Evolutionary conservation across 352 stramenopile genomes (phyloP).

Genomic region (Peronosclerospora sorghi): DNA sequence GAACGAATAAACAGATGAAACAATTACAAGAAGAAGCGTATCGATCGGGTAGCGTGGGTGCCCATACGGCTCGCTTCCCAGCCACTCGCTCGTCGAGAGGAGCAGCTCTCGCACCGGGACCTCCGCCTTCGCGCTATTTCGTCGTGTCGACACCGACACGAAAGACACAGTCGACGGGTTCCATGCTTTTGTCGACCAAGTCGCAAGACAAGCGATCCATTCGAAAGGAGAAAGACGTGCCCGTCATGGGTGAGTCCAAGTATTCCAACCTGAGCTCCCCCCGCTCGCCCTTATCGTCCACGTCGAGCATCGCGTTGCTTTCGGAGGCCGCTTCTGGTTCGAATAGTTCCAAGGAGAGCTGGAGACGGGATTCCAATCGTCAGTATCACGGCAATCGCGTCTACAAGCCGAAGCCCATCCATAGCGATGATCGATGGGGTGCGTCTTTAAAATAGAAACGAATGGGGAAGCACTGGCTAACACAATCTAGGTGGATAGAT

Average conservation of each 20-base stretch:
- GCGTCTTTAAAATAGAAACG: slow-evolving; percentile 22
- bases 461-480: slow-evolving; percentile 6
- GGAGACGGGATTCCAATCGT: slow-evolving; percentile 17
- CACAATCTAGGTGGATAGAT: background rate
- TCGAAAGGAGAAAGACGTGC: slow-evolving; percentile 13
- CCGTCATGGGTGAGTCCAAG: slow-evolving; percentile 19
- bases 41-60: slow-evolving; percentile 3
- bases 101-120: slow-evolving; percentile 17
- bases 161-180: slow-evolving; percentile 11
- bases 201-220: slow-evolving; percentile 14
- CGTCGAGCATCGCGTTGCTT: slow-evolving; percentile 54
- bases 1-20: slow-evolving; percentile 32
- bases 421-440: slow-evolving; percentile 21
- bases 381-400: slow-evolving; percentile 5
- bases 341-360: slow-evolving; percentile 17
- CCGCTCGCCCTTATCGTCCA: slow-evolving; percentile 34
- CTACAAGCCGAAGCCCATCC: slow-evolving; percentile 7
- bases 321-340: slow-evolving; percentile 30
- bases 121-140: slow-evolving; percentile 14
- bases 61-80: slow-evolving; percentile 16
- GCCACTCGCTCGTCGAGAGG: slow-evolving; percentile 19
- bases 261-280: slow-evolving; percentile 48
- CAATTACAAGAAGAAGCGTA: slow-evolving; percentile 23
- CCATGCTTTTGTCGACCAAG: slow-evolving; percentile 3
- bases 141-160: slow-evolving; percentile 1